Evolutionary conservation across 2,329 filamentous ascomycete genomes (phyloP).

Genomic region (Talaromyces sp.): DNA sequence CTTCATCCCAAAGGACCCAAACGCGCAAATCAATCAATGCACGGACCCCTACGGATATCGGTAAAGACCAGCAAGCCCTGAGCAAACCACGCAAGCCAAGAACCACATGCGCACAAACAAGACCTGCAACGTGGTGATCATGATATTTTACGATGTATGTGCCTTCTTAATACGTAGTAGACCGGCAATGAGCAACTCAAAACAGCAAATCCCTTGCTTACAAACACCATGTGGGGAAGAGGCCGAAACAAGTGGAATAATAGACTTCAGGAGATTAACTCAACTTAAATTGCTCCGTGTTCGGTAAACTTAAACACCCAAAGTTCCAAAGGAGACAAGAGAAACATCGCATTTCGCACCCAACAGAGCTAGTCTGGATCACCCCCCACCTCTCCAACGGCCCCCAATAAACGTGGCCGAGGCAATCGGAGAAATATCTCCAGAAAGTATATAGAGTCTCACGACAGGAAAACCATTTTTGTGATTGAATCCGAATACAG

Average conservation of each 20-base stretch:
- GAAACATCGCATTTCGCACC: slow-evolving; percentile 6
- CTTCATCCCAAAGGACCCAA: no score
- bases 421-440: slow-evolving; percentile 12
- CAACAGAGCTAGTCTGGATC: not conserved
- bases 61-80: no score
- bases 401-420: slow-evolving; percentile 17
- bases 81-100: no score
- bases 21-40: not conserved
- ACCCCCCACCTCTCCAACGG: slow-evolving; percentile 9
- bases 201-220: no score
- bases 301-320: no score
- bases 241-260: not conserved
- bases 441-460: slow-evolving; percentile 9
- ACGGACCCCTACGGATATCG: not conserved
- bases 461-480: slow-evolving; percentile 11
- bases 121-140: no score
- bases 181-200: no score
- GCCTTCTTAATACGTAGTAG: no score
- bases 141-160: no score
- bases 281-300: not conserved
- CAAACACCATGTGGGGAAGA: no score
- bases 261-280: not conserved
- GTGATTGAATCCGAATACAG: not conserved
- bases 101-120: no score
- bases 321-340: not conserved